phyloP scores from a whole-genome alignment of 1,284 basidiomycete genomes.

The Grifola frondosa region DNA sequence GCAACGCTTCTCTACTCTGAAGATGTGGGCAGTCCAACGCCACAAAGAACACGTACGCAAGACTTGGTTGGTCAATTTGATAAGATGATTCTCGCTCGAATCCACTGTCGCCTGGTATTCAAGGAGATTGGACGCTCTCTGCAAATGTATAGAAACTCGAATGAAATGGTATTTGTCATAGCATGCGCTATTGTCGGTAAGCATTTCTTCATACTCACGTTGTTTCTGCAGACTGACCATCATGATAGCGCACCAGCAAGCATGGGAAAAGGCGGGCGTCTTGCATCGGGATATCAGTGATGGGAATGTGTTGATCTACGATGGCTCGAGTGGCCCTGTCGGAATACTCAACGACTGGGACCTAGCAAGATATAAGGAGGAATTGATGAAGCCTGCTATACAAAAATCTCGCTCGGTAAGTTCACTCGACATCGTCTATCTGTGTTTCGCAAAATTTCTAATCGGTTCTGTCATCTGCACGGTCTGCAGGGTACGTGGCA shows the following conservation, averaged over 20 bases:
- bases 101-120: constrained; percentile 7
- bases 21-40: too few species aligned
- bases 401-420: too few species aligned
- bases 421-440: too few species aligned
- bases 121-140: constrained; percentile 8
- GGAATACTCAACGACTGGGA: too few species aligned
- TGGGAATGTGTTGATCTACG: constrained; percentile 4
- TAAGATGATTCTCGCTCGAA: not conserved
- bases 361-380: too few species aligned
- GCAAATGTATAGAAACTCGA: not conserved
- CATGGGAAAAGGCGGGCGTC: not conserved
- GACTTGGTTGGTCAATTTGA: too few species aligned
- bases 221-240: not conserved
- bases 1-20: too few species aligned
- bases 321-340: too few species aligned
- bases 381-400: too few species aligned
- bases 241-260: constrained; percentile 6
- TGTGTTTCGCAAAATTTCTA: too few species aligned
- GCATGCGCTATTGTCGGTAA: constrained; percentile 5
- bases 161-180: constrained; percentile 1
- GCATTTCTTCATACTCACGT: not conserved
- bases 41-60: too few species aligned
- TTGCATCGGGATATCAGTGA: constrained; percentile 6
- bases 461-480: too few species aligned
- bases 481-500: constrained; percentile 8